Conservation (phyloP, 495 filamentous ascomycete species). For the Pseudoneurospora amorphoporcata region DNA sequence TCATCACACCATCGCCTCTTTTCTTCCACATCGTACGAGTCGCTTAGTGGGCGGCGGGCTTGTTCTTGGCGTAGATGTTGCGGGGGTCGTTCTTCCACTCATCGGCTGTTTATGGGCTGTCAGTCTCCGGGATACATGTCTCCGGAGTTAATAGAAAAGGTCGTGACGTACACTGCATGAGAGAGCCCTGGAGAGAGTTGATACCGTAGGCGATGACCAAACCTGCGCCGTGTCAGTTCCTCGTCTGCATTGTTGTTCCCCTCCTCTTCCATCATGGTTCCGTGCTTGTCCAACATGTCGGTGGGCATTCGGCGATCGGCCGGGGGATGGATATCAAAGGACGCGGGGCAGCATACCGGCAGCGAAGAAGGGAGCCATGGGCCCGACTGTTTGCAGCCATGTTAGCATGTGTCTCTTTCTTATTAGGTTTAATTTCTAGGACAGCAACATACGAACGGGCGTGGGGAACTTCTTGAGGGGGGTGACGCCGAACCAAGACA, state of each 20-base stretch:
- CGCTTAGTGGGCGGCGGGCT: slow-evolving; percentile 32
- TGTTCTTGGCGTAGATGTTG: slow-evolving; percentile 60
- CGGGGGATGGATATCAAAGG: background rate
- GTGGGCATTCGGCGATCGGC: background rate
- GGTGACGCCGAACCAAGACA: slow-evolving; percentile 60
- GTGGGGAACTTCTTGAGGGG: slow-evolving; percentile 81
- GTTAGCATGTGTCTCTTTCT: slow-evolving; percentile 12
- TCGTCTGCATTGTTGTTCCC: too few relatives aligned
- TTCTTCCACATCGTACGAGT: background rate
- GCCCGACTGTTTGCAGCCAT: slow-evolving; percentile 52
- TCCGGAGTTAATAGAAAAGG: background rate
- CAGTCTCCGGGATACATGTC: background rate
- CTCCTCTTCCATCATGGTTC: too few relatives aligned
- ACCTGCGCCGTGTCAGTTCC: slow-evolving; percentile 42
- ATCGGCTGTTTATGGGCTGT: slow-evolving; percentile 45
- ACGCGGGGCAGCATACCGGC: slow-evolving; percentile 58
- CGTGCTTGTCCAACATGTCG: too few relatives aligned
- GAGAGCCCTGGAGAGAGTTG: slow-evolving; percentile 59
- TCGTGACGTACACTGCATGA: slow-evolving; percentile 61
- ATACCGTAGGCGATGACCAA: slow-evolving; percentile 77
- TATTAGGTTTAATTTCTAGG: slow-evolving; percentile 14
- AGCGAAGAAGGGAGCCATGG: slow-evolving; percentile 84
- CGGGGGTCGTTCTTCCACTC: slow-evolving; percentile 95
- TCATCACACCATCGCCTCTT: slow-evolving; percentile 3
- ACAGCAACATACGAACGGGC: slow-evolving; percentile 60